Evolutionary conservation across 768 basidiomycete species (phyloP).

Genomic region (Mycena latifolia): DNA sequence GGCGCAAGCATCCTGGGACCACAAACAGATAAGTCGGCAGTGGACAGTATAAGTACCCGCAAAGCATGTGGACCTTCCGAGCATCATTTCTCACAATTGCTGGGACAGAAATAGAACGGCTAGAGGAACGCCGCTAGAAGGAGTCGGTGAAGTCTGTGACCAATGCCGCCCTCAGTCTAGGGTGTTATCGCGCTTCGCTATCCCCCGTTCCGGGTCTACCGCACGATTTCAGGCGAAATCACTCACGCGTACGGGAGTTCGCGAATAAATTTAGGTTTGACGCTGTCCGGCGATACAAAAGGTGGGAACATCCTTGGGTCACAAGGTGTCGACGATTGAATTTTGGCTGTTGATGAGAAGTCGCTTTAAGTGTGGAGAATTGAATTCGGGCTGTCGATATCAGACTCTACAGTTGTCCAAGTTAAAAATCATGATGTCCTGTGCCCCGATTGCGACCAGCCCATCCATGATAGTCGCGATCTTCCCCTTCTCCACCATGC

Average conservation of each 20-base stretch:
- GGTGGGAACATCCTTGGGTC: constrained; percentile 18
- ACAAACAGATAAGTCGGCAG: neutral
- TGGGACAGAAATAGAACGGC: neutral
- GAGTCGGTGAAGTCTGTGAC: neutral
- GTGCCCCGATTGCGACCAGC: constrained; percentile 84
- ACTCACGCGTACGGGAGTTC: constrained; percentile 3
- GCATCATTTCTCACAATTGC: neutral
- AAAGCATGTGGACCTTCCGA: neutral
- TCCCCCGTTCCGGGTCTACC: neutral
- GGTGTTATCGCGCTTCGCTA: neutral
- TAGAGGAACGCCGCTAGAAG: neutral
- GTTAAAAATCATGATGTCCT: constrained; percentile 91
- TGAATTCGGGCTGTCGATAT: constrained; percentile 4
- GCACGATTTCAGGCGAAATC: neutral
- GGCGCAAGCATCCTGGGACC: constrained; percentile 22
- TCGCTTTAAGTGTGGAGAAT: no score
- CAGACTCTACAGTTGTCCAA: constrained; percentile 95
- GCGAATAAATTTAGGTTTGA: neutral
- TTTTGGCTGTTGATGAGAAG: no score
- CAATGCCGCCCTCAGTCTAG: neutral
- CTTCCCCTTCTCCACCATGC: constrained; percentile 90
- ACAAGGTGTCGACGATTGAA: neutral
- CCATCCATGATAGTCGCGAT: constrained; percentile 91
- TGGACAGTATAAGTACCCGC: constrained; percentile 2
- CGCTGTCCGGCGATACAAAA: no score